A percentile compares a stretch with the other conserved stretches of the same genome.
These are phyloP conservation scores for Galerina sulciceps DNA, from an alignment of 768 basidiomycete genomes.

Conservation along the genomic window DNA sequence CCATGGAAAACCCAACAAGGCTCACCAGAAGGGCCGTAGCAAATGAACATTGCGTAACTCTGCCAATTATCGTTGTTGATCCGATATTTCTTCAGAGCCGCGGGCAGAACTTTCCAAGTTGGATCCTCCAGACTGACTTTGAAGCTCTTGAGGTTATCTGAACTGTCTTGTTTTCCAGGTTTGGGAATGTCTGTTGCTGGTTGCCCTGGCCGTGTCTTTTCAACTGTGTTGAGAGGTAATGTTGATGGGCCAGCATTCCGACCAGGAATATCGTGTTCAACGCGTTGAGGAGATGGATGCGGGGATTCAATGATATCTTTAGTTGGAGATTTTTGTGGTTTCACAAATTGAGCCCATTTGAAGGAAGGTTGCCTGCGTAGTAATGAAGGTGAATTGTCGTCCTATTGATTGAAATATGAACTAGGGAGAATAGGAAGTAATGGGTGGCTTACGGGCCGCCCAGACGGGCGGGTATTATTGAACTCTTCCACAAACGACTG, in stretches of 20 bases:
- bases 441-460: constrained; percentile 40
- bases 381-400: constrained; percentile 48
- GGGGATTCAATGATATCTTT: constrained; percentile 77
- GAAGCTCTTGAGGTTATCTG: constrained; percentile 89
- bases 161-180: constrained; percentile 65
- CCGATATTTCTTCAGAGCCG: constrained; percentile 97
- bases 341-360: constrained; percentile 86
- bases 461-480: constrained; percentile 42
- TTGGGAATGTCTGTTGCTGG: constrained; percentile 42
- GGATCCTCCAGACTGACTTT: constrained; percentile 98
- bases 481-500: constrained; percentile 73
- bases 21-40: constrained; percentile 90
- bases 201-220: constrained; percentile 38
- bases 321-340: constrained; percentile 80
- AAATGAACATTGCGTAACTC: constrained; percentile 99
- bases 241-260: constrained; percentile 36
- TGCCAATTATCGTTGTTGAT: constrained; percentile 99
- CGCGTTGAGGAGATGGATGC: constrained; percentile 76
- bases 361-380: constrained; percentile 75
- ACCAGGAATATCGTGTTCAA: constrained; percentile 68
- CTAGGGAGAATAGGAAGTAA: constrained; percentile 2
- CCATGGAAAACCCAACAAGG: constrained; percentile 7
- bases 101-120: constrained; percentile 97
- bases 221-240: constrained; percentile 26
- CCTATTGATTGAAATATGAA: constrained; percentile 26